phyloP scores from a whole-genome alignment of 2,329 filamentous ascomycete species.

The Cercospora nicotianae region DNA sequence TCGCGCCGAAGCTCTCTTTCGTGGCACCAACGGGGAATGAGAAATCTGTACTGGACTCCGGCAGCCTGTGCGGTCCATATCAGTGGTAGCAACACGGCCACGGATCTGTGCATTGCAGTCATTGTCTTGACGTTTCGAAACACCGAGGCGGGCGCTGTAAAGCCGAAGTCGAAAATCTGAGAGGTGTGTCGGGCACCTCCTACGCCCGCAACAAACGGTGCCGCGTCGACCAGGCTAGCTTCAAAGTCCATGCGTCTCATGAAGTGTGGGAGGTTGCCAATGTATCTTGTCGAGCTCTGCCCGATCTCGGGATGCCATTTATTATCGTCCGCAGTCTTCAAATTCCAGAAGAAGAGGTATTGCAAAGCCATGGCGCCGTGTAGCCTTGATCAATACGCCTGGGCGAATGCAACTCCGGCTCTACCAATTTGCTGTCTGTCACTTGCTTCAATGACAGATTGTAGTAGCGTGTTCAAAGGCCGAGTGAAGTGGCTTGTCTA shows the following conservation, averaged over 20 bases:
- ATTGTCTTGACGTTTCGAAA: constrained; percentile 35
- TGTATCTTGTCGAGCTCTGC: constrained; percentile 23
- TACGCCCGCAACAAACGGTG: constrained; percentile 33
- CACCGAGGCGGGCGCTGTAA: constrained; percentile 31
- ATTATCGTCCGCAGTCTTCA: constrained; percentile 33
- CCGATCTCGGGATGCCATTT: constrained; percentile 34
- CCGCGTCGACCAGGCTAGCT: constrained; percentile 35
- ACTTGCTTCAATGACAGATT: not conserved
- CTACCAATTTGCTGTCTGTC: not conserved
- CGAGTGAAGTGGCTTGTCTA: not conserved
- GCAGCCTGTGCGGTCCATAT: constrained; percentile 31
- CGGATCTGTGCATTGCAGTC: constrained; percentile 32
- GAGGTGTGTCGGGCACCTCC: constrained; percentile 32
- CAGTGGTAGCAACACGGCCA: constrained; percentile 26
- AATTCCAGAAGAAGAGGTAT: constrained; percentile 37
- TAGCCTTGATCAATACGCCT: constrained; percentile 16
- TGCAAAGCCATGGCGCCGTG: constrained; percentile 15
- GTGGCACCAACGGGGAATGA: constrained; percentile 36
- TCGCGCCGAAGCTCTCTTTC: constrained; percentile 35
- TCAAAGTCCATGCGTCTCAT: constrained; percentile 32
- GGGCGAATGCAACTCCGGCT: constrained; percentile 19
- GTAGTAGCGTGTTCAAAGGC: not conserved
- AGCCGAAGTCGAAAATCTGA: constrained; percentile 34
- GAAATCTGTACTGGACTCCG: constrained; percentile 32
- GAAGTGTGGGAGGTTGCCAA: constrained; percentile 28